A percentile compares a stretch with the other conserved stretches of the same genome.
phyloP scores from a whole-genome alignment of 1,284 basidiomycete species.

The Irpex sp. region DNA sequence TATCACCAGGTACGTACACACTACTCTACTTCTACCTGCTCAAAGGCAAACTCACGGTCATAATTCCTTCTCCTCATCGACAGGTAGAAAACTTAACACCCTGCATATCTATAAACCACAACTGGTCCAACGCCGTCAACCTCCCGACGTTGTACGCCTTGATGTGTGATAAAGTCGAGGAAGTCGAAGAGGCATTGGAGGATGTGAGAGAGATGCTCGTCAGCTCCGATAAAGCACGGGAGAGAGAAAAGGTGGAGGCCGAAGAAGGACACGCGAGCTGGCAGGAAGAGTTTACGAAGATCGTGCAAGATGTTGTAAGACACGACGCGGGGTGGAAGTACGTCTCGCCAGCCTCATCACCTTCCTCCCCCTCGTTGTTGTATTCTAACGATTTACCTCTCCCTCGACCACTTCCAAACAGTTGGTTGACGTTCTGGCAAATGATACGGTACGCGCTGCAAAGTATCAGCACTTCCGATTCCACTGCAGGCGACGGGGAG shows the following conservation, averaged over 20 bases:
- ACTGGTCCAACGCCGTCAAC: constrained; percentile 29
- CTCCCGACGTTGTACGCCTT: constrained; percentile 25
- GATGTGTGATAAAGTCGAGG: constrained; percentile 26
- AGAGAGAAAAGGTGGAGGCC: neutral
- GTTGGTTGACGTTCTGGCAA: constrained; percentile 27
- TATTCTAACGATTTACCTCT: neutral
- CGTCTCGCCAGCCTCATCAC: constrained; percentile 1
- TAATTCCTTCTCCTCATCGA: no score
- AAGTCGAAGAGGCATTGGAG: constrained; percentile 26
- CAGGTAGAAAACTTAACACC: constrained; percentile 26
- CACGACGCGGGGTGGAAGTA: constrained; percentile 31
- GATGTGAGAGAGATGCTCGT: constrained; percentile 22
- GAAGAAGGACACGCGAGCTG: constrained; percentile 4
- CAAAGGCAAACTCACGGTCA: no score
- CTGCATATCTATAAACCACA: constrained; percentile 30
- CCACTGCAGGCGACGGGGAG: neutral
- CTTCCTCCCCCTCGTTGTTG: neutral
- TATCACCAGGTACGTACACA: constrained; percentile 25
- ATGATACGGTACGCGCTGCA: constrained; percentile 23
- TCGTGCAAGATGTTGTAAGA: constrained; percentile 29
- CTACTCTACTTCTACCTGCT: no score
- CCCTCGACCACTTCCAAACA: constrained; percentile 1
- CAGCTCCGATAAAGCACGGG: neutral
- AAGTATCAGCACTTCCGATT: neutral
- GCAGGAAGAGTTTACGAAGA: constrained; percentile 22